Evolutionary conservation across 108 stramenopile species (phyloP).

Genomic region (Fistulifera solaris): DNA sequence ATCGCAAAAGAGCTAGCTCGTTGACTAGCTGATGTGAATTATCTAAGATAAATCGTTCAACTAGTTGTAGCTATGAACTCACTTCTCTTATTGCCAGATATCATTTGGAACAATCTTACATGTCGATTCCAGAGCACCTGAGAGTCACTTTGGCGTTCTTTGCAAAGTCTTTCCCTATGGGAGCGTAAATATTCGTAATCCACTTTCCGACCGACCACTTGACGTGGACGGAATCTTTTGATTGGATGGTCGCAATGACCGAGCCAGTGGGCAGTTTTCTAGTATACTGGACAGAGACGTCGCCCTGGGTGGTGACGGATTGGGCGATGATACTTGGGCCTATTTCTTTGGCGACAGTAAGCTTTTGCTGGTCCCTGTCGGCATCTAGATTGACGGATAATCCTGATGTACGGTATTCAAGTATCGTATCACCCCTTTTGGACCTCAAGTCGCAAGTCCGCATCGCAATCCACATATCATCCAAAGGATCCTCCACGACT

Average conservation of each 20-base stretch:
- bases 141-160: neutral
- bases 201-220: slow-evolving; percentile 44
- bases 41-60: too few relatives aligned
- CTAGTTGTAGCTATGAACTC: too few relatives aligned
- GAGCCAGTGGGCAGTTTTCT: slow-evolving; percentile 5
- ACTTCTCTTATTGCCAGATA: too few relatives aligned
- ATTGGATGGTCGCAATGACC: slow-evolving; percentile 31
- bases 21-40: too few relatives aligned
- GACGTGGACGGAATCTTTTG: slow-evolving; percentile 30
- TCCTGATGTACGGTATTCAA: slow-evolving; percentile 22
- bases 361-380: slow-evolving; percentile 9
- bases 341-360: slow-evolving; percentile 28
- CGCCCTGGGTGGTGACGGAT: slow-evolving; percentile 18
- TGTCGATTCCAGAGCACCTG: neutral
- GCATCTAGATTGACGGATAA: slow-evolving; percentile 24
- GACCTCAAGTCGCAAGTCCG: slow-evolving; percentile 26
- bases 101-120: too few relatives aligned
- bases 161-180: slow-evolving; percentile 1
- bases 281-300: slow-evolving; percentile 12
- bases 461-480: slow-evolving; percentile 20
- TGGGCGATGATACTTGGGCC: slow-evolving; percentile 19
- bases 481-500: slow-evolving; percentile 14
- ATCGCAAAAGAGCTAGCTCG: too few relatives aligned
- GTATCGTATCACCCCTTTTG: slow-evolving; percentile 8
- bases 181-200: slow-evolving; percentile 33